Evolutionary conservation across 2,329 filamentous ascomycete genomes (phyloP).

Genomic region (Alternaria sp.): DNA sequence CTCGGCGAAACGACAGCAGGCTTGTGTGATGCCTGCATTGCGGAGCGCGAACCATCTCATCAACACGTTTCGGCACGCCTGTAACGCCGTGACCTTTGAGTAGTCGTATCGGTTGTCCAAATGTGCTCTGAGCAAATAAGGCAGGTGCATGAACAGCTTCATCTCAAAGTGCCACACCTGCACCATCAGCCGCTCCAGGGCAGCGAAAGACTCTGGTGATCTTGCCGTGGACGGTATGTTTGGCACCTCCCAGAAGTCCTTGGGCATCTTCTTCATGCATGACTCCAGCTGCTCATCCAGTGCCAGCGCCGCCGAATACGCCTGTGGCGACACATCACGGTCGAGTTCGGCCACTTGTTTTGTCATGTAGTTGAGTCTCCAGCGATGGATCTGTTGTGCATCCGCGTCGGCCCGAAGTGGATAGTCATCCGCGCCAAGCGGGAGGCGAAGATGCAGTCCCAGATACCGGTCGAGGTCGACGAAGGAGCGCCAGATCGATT

Average conservation of each 20-base stretch:
- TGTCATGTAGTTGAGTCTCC: constrained; percentile 34
- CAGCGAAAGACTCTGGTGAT: constrained; percentile 39
- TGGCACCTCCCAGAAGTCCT: constrained; percentile 50
- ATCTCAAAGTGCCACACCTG: constrained; percentile 51
- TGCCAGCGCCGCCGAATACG: constrained; percentile 43
- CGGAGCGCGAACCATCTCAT: constrained; percentile 51
- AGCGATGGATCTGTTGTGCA: constrained; percentile 35
- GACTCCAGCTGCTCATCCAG: constrained; percentile 47
- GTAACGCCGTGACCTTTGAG: constrained; percentile 47
- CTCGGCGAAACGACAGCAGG: constrained; percentile 47
- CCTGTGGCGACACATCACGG: constrained; percentile 41
- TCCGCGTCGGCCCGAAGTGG: constrained; percentile 32
- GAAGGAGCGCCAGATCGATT: constrained; percentile 41
- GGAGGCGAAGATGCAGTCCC: constrained; percentile 48
- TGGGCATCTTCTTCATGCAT: constrained; percentile 41
- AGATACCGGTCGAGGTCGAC: constrained; percentile 47
- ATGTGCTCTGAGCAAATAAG: constrained; percentile 44
- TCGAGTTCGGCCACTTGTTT: constrained; percentile 44
- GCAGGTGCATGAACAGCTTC: constrained; percentile 49
- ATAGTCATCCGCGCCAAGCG: constrained; percentile 48
- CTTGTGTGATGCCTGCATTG: constrained; percentile 47
- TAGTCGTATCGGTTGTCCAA: constrained; percentile 47
- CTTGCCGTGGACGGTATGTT: constrained; percentile 47
- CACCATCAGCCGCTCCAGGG: constrained; percentile 43
- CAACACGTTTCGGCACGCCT: constrained; percentile 47